These are phyloP conservation scores for Hirsutella minnesotensis DNA, from an alignment of 2,329 filamentous ascomycete genomes.

Conservation along the genomic window DNA sequence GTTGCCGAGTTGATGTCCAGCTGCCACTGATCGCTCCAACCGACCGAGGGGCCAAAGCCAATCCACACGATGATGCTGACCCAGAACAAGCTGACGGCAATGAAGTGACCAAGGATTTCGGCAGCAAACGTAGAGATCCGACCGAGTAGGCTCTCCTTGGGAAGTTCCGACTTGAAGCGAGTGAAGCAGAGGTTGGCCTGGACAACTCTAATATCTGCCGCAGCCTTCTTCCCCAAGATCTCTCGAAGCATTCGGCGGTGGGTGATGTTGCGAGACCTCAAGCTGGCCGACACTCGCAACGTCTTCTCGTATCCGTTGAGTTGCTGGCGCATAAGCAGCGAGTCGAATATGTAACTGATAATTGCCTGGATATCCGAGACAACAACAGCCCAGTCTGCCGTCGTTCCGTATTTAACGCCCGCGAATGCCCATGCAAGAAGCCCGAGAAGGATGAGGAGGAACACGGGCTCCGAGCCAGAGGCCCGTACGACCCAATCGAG, in stretches of 20 bases:
- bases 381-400: constrained; percentile 23
- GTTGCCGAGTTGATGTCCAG: constrained; percentile 31
- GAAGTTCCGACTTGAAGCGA: constrained; percentile 10
- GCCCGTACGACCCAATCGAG: constrained; percentile 10
- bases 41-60: constrained; percentile 15
- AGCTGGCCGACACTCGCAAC: constrained; percentile 15
- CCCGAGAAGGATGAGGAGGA: constrained; percentile 18
- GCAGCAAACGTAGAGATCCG: constrained; percentile 13
- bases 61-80: constrained; percentile 22
- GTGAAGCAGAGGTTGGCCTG: constrained; percentile 10
- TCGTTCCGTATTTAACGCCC: constrained; percentile 17
- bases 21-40: constrained; percentile 24
- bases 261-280: constrained; percentile 19
- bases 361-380: constrained; percentile 23
- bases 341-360: constrained; percentile 23
- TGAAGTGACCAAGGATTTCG: constrained; percentile 16
- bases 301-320: constrained; percentile 18
- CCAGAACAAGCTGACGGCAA: constrained; percentile 20
- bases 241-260: constrained; percentile 17
- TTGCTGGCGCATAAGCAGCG: constrained; percentile 26
- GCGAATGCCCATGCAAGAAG: constrained; percentile 17
- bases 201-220: constrained; percentile 7
- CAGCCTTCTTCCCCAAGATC: constrained; percentile 8
- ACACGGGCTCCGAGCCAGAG: constrained; percentile 11
- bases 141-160: constrained; percentile 18